A percentile compares a stretch with the other conserved stretches of the same genome.
phyloP scores from a whole-genome alignment of 306 rosid genomes.

The Vigna nakashimae region DNA sequence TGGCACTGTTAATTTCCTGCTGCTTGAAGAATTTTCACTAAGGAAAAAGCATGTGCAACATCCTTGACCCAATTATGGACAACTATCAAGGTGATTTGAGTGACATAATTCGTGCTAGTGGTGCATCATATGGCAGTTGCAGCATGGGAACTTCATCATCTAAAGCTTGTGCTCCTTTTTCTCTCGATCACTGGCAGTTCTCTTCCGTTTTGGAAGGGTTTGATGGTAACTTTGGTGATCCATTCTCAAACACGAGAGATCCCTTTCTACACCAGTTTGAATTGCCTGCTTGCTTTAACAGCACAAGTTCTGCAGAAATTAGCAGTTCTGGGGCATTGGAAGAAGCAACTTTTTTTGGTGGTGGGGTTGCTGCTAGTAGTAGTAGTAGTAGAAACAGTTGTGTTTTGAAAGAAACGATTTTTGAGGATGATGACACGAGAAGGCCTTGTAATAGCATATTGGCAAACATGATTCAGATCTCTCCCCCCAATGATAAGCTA shows the following conservation, averaged over 20 bases:
- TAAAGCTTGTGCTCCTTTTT: slow-evolving; percentile 9
- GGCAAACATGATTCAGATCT: slow-evolving; percentile 76
- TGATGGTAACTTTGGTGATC: slow-evolving; percentile 67
- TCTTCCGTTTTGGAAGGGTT: slow-evolving; percentile 39
- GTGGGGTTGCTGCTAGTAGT: not conserved
- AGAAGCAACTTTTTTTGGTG: not conserved
- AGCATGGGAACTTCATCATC: slow-evolving; percentile 43
- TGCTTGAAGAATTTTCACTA: slow-evolving; percentile 7
- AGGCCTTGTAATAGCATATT: slow-evolving; percentile 54
- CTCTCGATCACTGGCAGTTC: slow-evolving; percentile 35
- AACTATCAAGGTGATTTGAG: slow-evolving; percentile 79
- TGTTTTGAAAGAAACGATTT: not conserved
- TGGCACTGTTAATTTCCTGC: slow-evolving; percentile 20
- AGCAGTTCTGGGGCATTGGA: slow-evolving; percentile 10
- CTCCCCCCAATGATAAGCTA: slow-evolving; percentile 52
- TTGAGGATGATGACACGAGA: slow-evolving; percentile 38
- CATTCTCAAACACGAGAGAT: slow-evolving; percentile 69
- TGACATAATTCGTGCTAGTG: slow-evolving; percentile 66
- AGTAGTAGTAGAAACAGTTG: not conserved
- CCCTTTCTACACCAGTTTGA: slow-evolving; percentile 66
- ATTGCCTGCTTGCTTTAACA: slow-evolving; percentile 40
- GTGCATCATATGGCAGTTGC: slow-evolving; percentile 45
- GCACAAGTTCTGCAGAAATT: slow-evolving; percentile 40
- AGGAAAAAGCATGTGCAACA: slow-evolving; percentile 54
- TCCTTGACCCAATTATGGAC: slow-evolving; percentile 58